Evolutionary conservation across 208 protist species (phyloP).

Genomic region (Trypanosoma congolense): DNA sequence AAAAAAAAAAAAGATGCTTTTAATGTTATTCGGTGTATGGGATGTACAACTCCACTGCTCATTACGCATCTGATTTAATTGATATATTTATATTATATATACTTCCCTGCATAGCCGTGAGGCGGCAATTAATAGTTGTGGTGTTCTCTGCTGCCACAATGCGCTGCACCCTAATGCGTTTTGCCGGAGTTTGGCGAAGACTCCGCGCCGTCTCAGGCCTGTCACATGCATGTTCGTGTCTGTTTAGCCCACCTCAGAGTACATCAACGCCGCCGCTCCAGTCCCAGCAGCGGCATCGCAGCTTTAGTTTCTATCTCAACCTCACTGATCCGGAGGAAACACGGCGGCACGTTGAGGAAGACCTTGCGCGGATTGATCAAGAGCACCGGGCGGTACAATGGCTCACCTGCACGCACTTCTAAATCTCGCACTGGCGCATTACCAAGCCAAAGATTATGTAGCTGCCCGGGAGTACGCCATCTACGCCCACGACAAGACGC

Average conservation of each 20-base stretch:
- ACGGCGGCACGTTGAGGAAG: constrained; percentile 53
- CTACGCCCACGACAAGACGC: constrained; percentile 50
- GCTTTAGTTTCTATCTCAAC: constrained; percentile 79
- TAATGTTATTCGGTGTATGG: too few species aligned
- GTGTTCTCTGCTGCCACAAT: too few species aligned
- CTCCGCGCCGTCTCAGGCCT: too few species aligned
- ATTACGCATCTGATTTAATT: too few species aligned
- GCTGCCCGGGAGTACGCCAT: constrained; percentile 46
- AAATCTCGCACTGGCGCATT: constrained; percentile 65
- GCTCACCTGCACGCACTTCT: constrained; percentile 66
- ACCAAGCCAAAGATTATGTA: constrained; percentile 60
- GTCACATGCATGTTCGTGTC: constrained; percentile 6
- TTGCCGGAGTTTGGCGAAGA: too few species aligned
- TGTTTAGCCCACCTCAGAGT: background rate
- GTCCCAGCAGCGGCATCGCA: constrained; percentile 25
- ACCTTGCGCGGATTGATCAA: constrained; percentile 39
- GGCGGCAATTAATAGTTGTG: too few species aligned
- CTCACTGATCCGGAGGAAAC: constrained; percentile 70
- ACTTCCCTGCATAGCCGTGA: too few species aligned
- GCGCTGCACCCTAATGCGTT: too few species aligned
- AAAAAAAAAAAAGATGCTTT: too few species aligned
- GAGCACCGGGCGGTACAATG: constrained; percentile 45
- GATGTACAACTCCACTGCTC: too few species aligned
- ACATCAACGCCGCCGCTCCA: background rate
- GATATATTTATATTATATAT: too few species aligned